Evolutionary conservation across 1,284 basidiomycete species (phyloP).

Genomic region (Ceratobasidium sp.): DNA sequence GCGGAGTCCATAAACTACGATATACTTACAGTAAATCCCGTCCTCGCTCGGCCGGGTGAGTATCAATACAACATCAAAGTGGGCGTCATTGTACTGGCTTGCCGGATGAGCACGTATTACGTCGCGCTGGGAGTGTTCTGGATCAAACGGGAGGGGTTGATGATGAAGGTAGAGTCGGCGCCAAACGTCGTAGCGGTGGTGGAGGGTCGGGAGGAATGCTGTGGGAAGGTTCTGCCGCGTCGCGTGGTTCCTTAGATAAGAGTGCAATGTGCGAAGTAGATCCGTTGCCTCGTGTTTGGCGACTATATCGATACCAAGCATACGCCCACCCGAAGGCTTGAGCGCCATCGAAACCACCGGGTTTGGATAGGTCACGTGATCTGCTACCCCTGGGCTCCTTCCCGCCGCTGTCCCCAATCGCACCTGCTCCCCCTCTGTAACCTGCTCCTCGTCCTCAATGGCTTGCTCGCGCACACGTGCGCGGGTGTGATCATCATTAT

Average conservation of each 20-base stretch:
- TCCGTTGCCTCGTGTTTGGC: background rate
- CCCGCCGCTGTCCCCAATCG: background rate
- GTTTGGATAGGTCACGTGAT: background rate
- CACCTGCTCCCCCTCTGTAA: background rate
- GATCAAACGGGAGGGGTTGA: constrained; percentile 7
- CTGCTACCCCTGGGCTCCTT: background rate
- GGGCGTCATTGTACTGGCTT: too few relatives aligned
- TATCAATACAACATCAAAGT: background rate
- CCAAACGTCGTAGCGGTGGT: constrained; percentile 8
- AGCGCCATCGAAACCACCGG: background rate
- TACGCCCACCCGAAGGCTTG: background rate
- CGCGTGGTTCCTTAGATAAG: background rate
- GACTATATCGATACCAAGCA: background rate
- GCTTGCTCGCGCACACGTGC: background rate
- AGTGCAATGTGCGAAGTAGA: background rate
- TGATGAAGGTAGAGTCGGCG: constrained; percentile 23
- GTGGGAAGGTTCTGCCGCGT: background rate
- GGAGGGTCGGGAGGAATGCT: background rate
- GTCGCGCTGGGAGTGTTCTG: constrained; percentile 11
- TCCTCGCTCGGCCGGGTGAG: background rate
- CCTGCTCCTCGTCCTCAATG: background rate
- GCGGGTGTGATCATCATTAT: background rate
- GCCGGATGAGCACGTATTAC: constrained; percentile 5
- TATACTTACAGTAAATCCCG: constrained; percentile 20
- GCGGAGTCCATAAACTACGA: background rate